phyloP scores from a whole-genome alignment of 2,329 filamentous ascomycete genomes.

The Ophiostoma ips region DNA sequence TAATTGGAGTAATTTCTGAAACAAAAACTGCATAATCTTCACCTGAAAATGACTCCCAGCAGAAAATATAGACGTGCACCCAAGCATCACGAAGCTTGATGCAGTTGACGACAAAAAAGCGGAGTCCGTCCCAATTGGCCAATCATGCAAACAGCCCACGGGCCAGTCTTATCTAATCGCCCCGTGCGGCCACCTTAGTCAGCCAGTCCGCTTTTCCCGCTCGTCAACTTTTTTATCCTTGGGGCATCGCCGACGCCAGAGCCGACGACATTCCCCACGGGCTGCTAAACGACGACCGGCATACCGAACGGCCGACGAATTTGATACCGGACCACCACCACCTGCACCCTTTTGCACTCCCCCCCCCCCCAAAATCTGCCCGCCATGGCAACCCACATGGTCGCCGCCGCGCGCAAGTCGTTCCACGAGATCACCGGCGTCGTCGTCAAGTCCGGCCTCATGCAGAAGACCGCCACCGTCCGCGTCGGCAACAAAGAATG shows the following conservation, averaged over 20 bases:
- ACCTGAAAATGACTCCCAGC: no score
- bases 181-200: background rate
- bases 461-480: slow-evolving; percentile 69
- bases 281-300: background rate
- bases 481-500: slow-evolving; percentile 56
- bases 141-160: no score
- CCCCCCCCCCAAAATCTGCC: background rate
- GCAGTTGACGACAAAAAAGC: no score
- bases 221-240: no score
- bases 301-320: background rate
- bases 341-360: background rate
- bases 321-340: background rate
- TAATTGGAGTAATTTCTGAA: no score
- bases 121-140: no score
- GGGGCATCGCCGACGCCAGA: no score
- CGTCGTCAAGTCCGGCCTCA: slow-evolving; percentile 63
- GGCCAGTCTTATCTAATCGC: no score
- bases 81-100: no score
- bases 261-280: background rate
- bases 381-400: slow-evolving; percentile 24
- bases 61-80: no score
- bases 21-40: no score
- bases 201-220: background rate
- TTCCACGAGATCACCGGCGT: slow-evolving; percentile 48
- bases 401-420: slow-evolving; percentile 26